phyloP scores from a whole-genome alignment of 495 filamentous ascomycete species.

The Corynascus novoguineensis region DNA sequence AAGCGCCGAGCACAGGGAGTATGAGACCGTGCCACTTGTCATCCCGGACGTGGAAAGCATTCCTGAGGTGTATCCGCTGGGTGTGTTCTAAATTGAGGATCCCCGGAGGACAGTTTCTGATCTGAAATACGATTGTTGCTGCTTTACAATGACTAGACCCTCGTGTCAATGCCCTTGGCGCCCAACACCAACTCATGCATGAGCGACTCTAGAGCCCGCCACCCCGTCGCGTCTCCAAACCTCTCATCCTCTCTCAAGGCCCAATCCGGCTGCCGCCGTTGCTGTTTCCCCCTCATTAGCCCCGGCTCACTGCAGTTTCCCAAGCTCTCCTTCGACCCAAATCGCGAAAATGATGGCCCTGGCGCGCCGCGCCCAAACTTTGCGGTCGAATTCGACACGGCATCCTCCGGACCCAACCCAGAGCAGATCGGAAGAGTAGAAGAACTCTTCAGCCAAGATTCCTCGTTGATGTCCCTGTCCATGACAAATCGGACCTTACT shows the following conservation, averaged over 20 bases:
- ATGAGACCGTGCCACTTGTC: conserved; percentile 39
- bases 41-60: conserved; percentile 38
- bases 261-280: background rate
- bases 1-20: conserved; percentile 30
- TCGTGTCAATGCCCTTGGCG: too few species aligned
- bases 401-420: background rate
- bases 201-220: background rate
- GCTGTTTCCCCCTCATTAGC: background rate
- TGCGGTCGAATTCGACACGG: background rate
- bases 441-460: background rate
- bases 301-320: background rate
- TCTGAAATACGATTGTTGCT: too few species aligned
- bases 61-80: conserved; percentile 42
- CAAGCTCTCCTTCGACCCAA: background rate
- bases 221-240: background rate
- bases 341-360: background rate
- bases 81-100: conserved; percentile 27
- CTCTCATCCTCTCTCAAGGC: background rate
- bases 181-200: background rate
- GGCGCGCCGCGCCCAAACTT: background rate
- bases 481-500: background rate
- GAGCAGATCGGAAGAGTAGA: background rate
- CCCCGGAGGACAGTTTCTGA: too few species aligned
- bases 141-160: too few species aligned
- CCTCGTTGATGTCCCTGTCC: background rate